Base-by-base conservation (phyloP, 2,329 filamentous ascomycete genomes). In the Paraconiothyrium brasiliense region DNA sequence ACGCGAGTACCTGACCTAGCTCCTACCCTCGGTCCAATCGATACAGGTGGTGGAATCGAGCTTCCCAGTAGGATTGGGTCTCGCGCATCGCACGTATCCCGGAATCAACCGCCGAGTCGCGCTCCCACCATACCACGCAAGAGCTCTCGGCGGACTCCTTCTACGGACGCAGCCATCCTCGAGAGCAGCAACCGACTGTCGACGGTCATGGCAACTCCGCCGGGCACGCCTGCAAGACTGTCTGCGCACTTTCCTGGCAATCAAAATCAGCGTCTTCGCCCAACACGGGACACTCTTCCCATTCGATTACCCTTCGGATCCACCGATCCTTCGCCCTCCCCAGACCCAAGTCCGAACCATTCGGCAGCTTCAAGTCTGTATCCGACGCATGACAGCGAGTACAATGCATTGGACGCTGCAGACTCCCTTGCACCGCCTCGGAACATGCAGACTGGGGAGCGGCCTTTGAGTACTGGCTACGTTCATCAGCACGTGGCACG, bases 41-140 rank as follows among this genome's bases (percentile, higher is more conserved):
- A 89, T 60, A 80, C 84, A 1, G 86, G 85, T 14, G 86, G 83
- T 59, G 84, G 81, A 44, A 88, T 92, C 60, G 86, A 87, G 27
- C 72, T 92, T 34, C 89, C 89, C 2, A 90, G 86, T 71, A 84
- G 89, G 27, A 81, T 86, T 46, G 85, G 85, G 16, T 91, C 89
- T 2, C 87, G 85, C 65, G 84, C 84, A 22, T 89, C 83, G 16
- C 72, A 67, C n/a, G 55, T 63, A 1, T 71, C 76, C 14, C 66
- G 69, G 41, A 57, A 60, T 13, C 67, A 64, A 2, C 56, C 64
- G 8, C 69, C 68, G 30, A 70, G 62, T 35, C 81, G 80, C 60
- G 69, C 76, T 54, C 73, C 79, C 67, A 82, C 65, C 54, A 79
- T 93, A 35, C 91, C 92, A 2, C 85, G 91, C 34, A 92, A 90